phyloP scores from a whole-genome alignment of 2,329 filamentous ascomycete species.

The Diaporthe ilicicola region DNA sequence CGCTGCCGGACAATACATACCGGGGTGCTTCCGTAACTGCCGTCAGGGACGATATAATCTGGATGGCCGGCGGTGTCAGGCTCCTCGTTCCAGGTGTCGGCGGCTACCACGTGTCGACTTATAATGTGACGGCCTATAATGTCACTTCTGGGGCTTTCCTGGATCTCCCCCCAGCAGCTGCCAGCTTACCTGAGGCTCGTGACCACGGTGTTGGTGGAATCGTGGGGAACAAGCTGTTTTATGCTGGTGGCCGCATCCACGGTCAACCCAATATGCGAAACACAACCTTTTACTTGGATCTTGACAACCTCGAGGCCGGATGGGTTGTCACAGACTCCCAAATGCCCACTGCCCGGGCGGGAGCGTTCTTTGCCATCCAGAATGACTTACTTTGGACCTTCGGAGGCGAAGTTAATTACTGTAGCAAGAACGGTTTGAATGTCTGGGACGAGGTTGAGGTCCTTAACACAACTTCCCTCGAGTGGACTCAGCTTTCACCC shows the following conservation, averaged over 20 bases:
- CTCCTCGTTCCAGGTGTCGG: constrained; percentile 33
- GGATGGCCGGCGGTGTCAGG: constrained; percentile 49
- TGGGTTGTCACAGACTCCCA: constrained; percentile 40
- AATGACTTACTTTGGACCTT: constrained; percentile 44
- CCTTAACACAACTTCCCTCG: constrained; percentile 31
- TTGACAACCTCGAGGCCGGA: constrained; percentile 37
- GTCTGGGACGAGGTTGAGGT: constrained; percentile 35
- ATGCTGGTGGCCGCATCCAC: constrained; percentile 46
- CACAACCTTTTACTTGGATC: constrained; percentile 46
- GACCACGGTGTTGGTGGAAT: constrained; percentile 45
- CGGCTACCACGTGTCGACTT: constrained; percentile 39
- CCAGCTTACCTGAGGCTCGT: constrained; percentile 43
- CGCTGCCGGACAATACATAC: constrained; percentile 40
- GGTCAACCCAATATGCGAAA: constrained; percentile 44
- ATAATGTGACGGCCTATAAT: constrained; percentile 44
- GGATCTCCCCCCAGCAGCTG: constrained; percentile 37
- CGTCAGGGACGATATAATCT: constrained; percentile 43
- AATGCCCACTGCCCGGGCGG: constrained; percentile 50
- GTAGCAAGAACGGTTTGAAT: constrained; percentile 21
- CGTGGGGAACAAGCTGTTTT: constrained; percentile 45
- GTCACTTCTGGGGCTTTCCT: constrained; percentile 40
- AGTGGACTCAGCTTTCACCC: constrained; percentile 29
- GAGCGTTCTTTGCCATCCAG: constrained; percentile 42
- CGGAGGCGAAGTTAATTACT: constrained; percentile 47
- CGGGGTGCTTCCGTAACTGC: constrained; percentile 45